Evolutionary conservation across 2,329 filamentous ascomycete species (phyloP).

Genomic region (Trichoderma polysporum): DNA sequence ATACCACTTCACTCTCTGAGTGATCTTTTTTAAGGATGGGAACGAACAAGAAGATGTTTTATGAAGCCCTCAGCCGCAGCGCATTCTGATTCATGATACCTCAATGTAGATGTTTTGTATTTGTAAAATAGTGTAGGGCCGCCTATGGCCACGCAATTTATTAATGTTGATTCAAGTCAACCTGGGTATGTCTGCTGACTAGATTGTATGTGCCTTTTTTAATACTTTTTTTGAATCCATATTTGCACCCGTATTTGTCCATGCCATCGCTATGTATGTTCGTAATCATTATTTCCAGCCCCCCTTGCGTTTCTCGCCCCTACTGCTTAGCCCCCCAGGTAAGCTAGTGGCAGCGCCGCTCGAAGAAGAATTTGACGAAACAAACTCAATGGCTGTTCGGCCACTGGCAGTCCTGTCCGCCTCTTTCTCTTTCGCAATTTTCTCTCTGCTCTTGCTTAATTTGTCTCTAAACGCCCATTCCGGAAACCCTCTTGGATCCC

Average conservation of each 20-base stretch:
- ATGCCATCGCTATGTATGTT: background rate
- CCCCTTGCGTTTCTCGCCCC: slow-evolving; percentile 37
- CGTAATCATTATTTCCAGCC: slow-evolving; percentile 32
- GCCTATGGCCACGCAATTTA: slow-evolving; percentile 19
- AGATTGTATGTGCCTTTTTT: background rate
- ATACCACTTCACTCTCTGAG: slow-evolving; percentile 16
- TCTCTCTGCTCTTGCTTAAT: slow-evolving; percentile 50
- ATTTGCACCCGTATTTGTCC: background rate
- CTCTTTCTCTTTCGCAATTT: slow-evolving; percentile 45
- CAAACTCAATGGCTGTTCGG: slow-evolving; percentile 50
- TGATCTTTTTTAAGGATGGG: slow-evolving; percentile 17
- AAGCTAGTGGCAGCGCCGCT: slow-evolving; percentile 23
- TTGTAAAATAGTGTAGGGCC: slow-evolving; percentile 15
- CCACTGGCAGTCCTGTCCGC: slow-evolving; percentile 44
- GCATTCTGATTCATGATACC: slow-evolving; percentile 36
- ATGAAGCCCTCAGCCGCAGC: slow-evolving; percentile 24
- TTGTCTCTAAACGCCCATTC: slow-evolving; percentile 52
- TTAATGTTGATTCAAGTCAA: slow-evolving; percentile 22
- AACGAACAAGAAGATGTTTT: slow-evolving; percentile 12
- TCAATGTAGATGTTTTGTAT: slow-evolving; percentile 26
- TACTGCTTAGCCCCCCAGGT: slow-evolving; percentile 28
- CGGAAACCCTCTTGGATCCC: slow-evolving; percentile 59
- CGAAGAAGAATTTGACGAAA: slow-evolving; percentile 34
- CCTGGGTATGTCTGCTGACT: background rate
- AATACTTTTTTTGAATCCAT: background rate